These are phyloP conservation scores for Cordyceps farinosa DNA, from an alignment of 2,329 filamentous ascomycete species.

Conservation along the genomic window DNA sequence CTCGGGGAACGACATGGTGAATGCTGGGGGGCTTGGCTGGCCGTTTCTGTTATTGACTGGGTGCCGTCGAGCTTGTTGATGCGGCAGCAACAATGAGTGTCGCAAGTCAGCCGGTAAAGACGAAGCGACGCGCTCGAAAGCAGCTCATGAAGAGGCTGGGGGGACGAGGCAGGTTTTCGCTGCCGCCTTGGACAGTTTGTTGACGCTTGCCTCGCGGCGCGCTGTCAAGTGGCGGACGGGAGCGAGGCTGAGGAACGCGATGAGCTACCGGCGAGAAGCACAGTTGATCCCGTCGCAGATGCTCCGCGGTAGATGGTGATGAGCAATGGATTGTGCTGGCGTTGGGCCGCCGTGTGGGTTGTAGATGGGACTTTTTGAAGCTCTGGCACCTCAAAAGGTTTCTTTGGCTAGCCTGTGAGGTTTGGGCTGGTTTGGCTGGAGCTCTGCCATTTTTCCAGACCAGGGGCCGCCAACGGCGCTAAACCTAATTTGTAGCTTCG, in stretches of 20 bases:
- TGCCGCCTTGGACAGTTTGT: not conserved
- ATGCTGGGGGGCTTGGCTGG: not conserved
- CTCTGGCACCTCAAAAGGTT: constrained; percentile 12
- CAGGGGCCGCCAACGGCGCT: constrained; percentile 7
- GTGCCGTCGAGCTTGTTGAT: constrained; percentile 3
- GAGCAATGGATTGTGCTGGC: constrained; percentile 13
- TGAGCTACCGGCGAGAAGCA: not conserved
- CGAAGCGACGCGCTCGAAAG: constrained; percentile 10
- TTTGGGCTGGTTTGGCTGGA: constrained; percentile 8
- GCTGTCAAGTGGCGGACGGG: not conserved
- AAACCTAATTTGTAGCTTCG: constrained; percentile 12
- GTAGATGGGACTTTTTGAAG: constrained; percentile 16
- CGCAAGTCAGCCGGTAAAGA: constrained; percentile 4
- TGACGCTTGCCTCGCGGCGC: not conserved
- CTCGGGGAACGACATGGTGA: constrained; percentile 52
- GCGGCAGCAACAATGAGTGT: not conserved
- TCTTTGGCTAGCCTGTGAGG: constrained; percentile 7
- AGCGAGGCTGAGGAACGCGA: not conserved
- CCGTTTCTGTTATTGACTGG: not conserved
- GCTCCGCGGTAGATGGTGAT: constrained; percentile 2
- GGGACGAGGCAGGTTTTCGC: not conserved
- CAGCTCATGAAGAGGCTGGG: constrained; percentile 14
- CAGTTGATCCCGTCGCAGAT: not conserved
- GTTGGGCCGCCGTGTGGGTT: constrained; percentile 11
- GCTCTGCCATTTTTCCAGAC: constrained; percentile 17